Evolutionary conservation across 345 rosid species (phyloP).

Genomic region (Barbarea vulgaris): DNA sequence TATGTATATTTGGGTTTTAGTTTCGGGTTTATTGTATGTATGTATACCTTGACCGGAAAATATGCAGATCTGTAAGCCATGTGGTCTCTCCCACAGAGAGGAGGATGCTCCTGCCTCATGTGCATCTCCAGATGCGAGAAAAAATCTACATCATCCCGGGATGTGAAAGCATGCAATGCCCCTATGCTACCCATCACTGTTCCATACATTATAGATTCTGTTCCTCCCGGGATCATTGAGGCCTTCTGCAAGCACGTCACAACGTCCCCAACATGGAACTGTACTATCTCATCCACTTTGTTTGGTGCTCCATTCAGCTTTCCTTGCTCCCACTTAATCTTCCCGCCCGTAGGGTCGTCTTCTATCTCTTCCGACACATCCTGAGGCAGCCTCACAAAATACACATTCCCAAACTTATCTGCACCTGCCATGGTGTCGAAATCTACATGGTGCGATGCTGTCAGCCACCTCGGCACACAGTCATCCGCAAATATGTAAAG

Average conservation of each 20-base stretch:
- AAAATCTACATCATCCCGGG: constrained; percentile 95
- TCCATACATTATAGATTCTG: constrained; percentile 86
- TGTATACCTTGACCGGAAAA: constrained; percentile 89
- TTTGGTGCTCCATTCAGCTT: constrained; percentile 96
- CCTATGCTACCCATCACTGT: constrained; percentile 97
- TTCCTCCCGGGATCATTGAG: constrained; percentile 90
- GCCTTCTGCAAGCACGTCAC: constrained; percentile 87
- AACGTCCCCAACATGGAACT: constrained; percentile 90
- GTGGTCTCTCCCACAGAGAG: constrained; percentile 58
- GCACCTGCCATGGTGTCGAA: constrained; percentile 98
- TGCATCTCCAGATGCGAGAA: constrained; percentile 99
- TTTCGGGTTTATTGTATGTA: background rate
- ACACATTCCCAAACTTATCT: constrained; percentile 91
- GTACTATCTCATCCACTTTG: constrained; percentile 94
- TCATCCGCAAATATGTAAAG: constrained; percentile 95
- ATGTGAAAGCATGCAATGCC: constrained; percentile 87
- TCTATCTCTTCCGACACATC: constrained; percentile 97
- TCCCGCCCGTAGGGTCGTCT: constrained; percentile 98
- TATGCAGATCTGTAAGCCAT: constrained; percentile 96
- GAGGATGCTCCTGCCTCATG: constrained; percentile 97
- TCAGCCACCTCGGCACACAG: constrained; percentile 95
- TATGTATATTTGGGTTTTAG: background rate
- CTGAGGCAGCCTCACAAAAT: constrained; percentile 86
- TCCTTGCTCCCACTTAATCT: constrained; percentile 99
- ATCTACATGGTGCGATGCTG: constrained; percentile 85